Base-by-base conservation (phyloP, 495 filamentous ascomycete genomes). In the Hyaloscypha variabilis region DNA sequence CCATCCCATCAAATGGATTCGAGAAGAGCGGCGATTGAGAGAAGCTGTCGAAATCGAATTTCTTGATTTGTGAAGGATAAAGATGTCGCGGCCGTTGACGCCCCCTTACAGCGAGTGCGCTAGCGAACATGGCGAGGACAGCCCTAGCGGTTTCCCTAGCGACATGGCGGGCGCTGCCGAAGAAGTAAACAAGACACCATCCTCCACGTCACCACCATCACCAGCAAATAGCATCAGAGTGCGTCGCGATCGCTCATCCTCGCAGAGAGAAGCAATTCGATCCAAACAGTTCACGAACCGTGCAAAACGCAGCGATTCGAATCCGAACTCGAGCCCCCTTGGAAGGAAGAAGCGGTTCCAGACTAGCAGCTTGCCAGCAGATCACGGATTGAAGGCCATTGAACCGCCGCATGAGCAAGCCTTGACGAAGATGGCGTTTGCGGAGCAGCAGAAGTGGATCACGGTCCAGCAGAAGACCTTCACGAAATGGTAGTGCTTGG, bases 381-480 rank as follows among this genome's bases (percentile, higher is more conserved):
- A 68, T 14, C 65, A 65, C 58, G 69, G 62, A 30, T 64, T 71
- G 39, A 68, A 66, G 36, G 65, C 69, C 26, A 55, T 68, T 17
- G 70, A 72, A 60, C 60, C 66, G 42, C 62, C 54, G 67, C 67
- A 72, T 69, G 67, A 72, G 60, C 60, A 68, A 46, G 65, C 51
- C 24, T 56, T 72, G 59, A 67, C 68, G 71, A 85, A 77, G 73
- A 86, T 86, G 83, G 82, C 80, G 55, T 82, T 75, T 68, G 76
- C 78, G 63, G 80, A 83, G 70, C 85, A 97, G 81, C 91, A 94
- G 83, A 89, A 89, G 79, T 98, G 94, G 94, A 88, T 98, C 73
- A 92, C 88, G 72, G 94, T 97, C 73, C 94, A 98, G 81, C 90
- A 97, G 77, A 99, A 98, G 85, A 99, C 95, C n/a, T 98, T 98